Evolutionary conservation across 495 filamentous ascomycete species (phyloP), one percentile per base, ranked within the genome.

Genomic region (Annulohypoxylon nitens): DNA sequence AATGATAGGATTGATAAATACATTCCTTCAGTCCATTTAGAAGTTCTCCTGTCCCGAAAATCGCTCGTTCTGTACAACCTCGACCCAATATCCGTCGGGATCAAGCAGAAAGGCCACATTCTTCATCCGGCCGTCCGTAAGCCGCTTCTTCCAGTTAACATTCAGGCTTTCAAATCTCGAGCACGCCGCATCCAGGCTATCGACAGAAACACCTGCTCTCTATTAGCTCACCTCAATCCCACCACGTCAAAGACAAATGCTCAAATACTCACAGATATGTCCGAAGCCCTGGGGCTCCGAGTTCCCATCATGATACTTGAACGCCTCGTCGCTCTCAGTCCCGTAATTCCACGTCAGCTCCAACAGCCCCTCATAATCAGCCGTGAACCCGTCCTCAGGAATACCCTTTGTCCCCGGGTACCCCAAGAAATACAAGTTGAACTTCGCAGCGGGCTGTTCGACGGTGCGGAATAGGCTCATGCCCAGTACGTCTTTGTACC

Each of bases 281-380:
- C 95, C 95, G 75, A 97, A 99, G 30, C 96, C 96, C 80, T 98
- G 93, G 1, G 95, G 96, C 80, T 97, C 84, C 20, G 89, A 83
- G 79, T 99, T 99, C 9, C 96, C 96, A 73, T 97, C 90, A 78
- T 99, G 96, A 77, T 99, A 99, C 48, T 90, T 90, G 75, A 94
- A 93, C 53, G 86, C 83, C 63, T 90, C 86, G 73, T 98, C 89
- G 77, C 93, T 95, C 86, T 99, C 96, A 2, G 96, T 98, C 47
- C 96, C 96, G 71, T 97, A 96, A 78, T 99, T 98, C 93, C 93
- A 97, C 20, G 95, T 98, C 74, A 99, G 77, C 83, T 97, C 95
- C 10, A 98, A 83, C 60, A 98, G 77, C 2, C 95, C 95, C 78
- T 98, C 95, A 58, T 89, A 87, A 45, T 88, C 87, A 2, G 91